Evolutionary conservation across 495 filamentous ascomycete genomes (phyloP), one percentile per base, ranked within the genome.

Genomic region (Aspergillus taichungensis): DNA sequence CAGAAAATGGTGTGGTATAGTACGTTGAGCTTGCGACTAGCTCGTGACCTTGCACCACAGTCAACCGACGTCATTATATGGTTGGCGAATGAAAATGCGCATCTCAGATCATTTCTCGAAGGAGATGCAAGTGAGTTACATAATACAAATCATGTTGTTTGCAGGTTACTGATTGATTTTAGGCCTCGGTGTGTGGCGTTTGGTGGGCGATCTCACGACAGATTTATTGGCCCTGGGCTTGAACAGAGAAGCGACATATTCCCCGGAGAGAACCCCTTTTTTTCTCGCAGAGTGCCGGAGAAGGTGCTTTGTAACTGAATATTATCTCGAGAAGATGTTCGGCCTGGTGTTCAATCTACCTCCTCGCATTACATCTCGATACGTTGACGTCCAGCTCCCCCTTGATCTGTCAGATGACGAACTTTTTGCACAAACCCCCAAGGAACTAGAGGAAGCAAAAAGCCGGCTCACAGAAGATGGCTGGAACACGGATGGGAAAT

Each of bases 291-390:
- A 56, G 14, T 44, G 46, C 36, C 45, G 53, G 13, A 43, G 53
- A 18, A 53, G 41, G 34, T 45, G 18, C 1, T 56, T 53, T 34
- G 46, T 34, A 4, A 47, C 42, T 29, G 50, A 40, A 30, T 56
- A 56, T 47, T 53, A 53, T 29, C 36, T 56, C 6, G 53, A 56
- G 12, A 56, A 56, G 30, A 41, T 56, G 40, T 53, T 56, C n/a
- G 50, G 35, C 27, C 10, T 49, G 40, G 32, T 56, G 6, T 53
- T 56, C 30, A 50, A 50, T 40, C 53, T 36, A 18, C 53, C 53
- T 12, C 50, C 53, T 30, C 50, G 53, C 8, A 56, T 56, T 12
- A 45, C 53, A 1, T 32, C 50, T 37, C 46, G 40, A 41, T 41
- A 53, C 40, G 45, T 38, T 5, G 52, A 55, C 30, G 36, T 41